A percentile compares a stretch with the other conserved stretches of the same genome.
Conservation (phyloP, 768 basidiomycete species). For the Tricholoma sp. region DNA sequence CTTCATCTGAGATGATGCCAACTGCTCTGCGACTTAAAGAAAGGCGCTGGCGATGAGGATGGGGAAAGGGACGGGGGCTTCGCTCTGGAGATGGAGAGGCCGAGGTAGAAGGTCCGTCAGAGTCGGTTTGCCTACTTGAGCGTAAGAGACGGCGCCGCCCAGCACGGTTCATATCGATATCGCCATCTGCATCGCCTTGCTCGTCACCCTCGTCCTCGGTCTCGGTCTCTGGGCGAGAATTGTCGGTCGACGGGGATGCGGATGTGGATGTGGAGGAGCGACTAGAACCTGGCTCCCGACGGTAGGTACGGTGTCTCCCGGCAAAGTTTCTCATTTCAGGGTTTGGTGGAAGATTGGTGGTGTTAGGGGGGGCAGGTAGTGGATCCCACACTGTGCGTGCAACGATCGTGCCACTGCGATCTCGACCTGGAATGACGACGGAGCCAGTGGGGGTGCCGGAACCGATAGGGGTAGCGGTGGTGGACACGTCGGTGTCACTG, state of each 20-base stretch:
- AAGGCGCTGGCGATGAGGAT: slow-evolving; percentile 13
- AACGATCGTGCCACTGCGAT: slow-evolving; percentile 73
- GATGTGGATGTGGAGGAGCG: slow-evolving; percentile 29
- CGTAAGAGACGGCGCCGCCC: slow-evolving; percentile 10
- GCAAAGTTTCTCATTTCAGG: neutral
- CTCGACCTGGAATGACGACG: slow-evolving; percentile 56
- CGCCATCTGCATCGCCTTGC: slow-evolving; percentile 57
- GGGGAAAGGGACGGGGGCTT: slow-evolving; percentile 13
- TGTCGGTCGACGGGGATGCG: slow-evolving; percentile 34
- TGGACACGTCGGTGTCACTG: slow-evolving; percentile 57
- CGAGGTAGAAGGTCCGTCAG: slow-evolving; percentile 17
- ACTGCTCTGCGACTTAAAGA: slow-evolving; percentile 24
- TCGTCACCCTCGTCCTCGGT: slow-evolving; percentile 74
- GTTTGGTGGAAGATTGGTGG: too few relatives aligned
- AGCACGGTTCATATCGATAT: slow-evolving; percentile 32
- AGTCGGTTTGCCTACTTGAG: slow-evolving; percentile 16
- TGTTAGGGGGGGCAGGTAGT: slow-evolving; percentile 5
- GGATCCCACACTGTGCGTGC: slow-evolving; percentile 61
- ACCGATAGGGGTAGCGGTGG: slow-evolving; percentile 53
- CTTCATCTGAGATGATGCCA: slow-evolving; percentile 38
- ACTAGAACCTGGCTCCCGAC: neutral
- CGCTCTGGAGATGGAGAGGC: slow-evolving; percentile 30
- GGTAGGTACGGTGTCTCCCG: neutral
- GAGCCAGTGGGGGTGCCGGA: slow-evolving; percentile 56
- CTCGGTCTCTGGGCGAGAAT: slow-evolving; percentile 67